Conservation (phyloP, 192 early-diverging fungal genomes). For the Lobosporangium transversale region DNA sequence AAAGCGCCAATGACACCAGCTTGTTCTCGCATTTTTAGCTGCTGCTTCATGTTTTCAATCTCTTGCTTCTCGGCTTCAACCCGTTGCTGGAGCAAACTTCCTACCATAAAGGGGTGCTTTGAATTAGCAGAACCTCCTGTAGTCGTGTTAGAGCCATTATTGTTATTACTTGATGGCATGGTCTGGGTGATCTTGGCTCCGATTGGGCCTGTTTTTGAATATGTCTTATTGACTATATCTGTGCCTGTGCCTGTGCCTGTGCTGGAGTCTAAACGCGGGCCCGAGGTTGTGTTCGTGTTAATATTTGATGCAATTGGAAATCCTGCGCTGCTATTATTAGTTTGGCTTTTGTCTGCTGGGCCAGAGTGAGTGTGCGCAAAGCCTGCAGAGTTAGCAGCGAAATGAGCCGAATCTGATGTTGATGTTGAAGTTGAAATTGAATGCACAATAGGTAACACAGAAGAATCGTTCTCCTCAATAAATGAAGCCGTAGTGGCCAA, state of each 20-base stretch:
- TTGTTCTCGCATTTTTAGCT: constrained; percentile 42
- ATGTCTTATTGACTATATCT: no score
- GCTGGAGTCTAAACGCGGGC: neutral
- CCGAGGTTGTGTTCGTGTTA: neutral
- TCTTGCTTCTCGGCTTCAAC: constrained; percentile 49
- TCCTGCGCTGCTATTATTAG: neutral
- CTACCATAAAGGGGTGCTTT: constrained; percentile 31
- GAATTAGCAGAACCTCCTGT: neutral
- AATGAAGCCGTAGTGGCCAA: neutral
- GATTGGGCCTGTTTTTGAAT: neutral
- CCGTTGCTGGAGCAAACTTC: constrained; percentile 51
- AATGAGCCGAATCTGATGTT: neutral
- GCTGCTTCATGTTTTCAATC: constrained; percentile 38
- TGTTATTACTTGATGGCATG: neutral
- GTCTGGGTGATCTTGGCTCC: neutral
- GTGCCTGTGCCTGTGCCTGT: neutral
- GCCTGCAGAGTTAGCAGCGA: neutral
- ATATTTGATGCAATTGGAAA: no score
- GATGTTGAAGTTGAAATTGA: neutral
- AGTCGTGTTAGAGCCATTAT: neutral
- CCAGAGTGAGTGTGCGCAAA: neutral
- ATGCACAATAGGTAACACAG: neutral
- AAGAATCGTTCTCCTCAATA: neutral
- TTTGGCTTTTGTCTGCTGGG: neutral
- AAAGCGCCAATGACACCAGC: constrained; percentile 24